Percentiles rank a stretch among this genome's conserved stretches.
phyloP scores from a whole-genome alignment of 805 yeast genomes.

The Metschnikowia lunata region DNA sequence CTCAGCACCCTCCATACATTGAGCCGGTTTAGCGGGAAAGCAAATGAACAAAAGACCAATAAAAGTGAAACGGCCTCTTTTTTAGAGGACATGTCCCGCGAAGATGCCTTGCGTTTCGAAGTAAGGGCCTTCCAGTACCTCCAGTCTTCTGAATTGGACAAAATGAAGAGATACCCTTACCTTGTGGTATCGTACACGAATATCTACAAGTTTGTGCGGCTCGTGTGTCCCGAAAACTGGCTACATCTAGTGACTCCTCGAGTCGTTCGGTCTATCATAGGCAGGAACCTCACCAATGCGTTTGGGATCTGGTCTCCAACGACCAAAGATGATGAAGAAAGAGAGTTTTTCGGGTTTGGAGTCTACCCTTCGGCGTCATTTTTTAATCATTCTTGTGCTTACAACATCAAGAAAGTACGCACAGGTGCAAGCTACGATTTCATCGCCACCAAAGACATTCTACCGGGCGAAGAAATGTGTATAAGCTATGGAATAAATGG shows the following conservation, averaged over 20 bases:
- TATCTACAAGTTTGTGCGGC: conserved; percentile 45
- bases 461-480: conserved; percentile 46
- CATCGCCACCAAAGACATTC: conserved; percentile 37
- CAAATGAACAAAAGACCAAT: too few relatives aligned
- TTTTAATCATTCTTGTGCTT: conserved; percentile 63
- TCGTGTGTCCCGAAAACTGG: conserved; percentile 33
- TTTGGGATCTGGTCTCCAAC: conserved; percentile 61
- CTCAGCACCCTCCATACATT: conserved; percentile 19
- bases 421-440: conserved; percentile 37
- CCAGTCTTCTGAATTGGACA: conserved; percentile 50
- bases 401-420: conserved; percentile 45
- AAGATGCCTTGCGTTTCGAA: conserved; percentile 17
- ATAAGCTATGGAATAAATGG: conserved; percentile 57
- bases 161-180: conserved; percentile 43
- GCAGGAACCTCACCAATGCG: conserved; percentile 61
- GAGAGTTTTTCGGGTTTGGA: conserved; percentile 56
- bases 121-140: conserved; percentile 33
- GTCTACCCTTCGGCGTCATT: conserved; percentile 61
- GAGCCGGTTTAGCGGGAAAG: conserved; percentile 8
- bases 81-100: conserved; percentile 2
- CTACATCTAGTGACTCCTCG: conserved; percentile 35
- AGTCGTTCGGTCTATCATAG: conserved; percentile 45
- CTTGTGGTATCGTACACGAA: conserved; percentile 44
- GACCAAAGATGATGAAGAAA: conserved; percentile 37
- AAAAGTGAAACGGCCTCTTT: background rate